phyloP scores from a whole-genome alignment of 2,329 filamentous ascomycete species.

The Beauveria bassiana region DNA sequence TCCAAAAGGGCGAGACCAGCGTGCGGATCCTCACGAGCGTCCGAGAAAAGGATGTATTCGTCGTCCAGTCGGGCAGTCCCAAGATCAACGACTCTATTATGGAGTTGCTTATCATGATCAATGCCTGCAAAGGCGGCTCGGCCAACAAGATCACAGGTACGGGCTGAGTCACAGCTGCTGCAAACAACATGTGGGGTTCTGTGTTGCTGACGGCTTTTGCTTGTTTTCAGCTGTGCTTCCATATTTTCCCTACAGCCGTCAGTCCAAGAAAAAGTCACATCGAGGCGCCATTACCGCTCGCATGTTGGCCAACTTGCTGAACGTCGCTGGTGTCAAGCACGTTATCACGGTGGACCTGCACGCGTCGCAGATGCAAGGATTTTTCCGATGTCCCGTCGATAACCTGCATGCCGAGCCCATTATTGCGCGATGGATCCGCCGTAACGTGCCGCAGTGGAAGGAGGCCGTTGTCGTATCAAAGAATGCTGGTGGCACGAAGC shows the following conservation, averaged over 20 bases:
- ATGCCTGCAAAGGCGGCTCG: constrained; percentile 94
- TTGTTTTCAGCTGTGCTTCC: constrained; percentile 63
- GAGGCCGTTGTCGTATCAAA: constrained; percentile 96
- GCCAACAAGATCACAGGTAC: constrained; percentile 91
- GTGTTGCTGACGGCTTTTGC: neutral
- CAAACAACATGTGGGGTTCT: neutral
- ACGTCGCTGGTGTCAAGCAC: constrained; percentile 91
- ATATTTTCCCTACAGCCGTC: constrained; percentile 98
- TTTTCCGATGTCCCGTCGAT: constrained; percentile 96
- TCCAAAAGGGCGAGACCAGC: constrained; percentile 57
- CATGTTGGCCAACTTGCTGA: constrained; percentile 92
- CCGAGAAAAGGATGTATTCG: constrained; percentile 97
- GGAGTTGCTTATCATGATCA: constrained; percentile 99
- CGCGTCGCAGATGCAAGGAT: constrained; percentile 98
- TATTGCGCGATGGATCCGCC: constrained; percentile 89
- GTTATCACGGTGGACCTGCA: constrained; percentile 96
- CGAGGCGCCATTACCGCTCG: constrained; percentile 92
- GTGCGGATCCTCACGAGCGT: constrained; percentile 67
- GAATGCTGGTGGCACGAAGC: constrained; percentile 94
- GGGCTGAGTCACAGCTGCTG: neutral
- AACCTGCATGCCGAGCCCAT: constrained; percentile 94
- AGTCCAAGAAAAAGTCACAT: constrained; percentile 98
- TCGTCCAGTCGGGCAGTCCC: constrained; percentile 91
- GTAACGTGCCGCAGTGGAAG: constrained; percentile 79
- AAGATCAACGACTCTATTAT: constrained; percentile 99